Percentiles rank a stretch among this genome's conserved stretches.
phyloP scores from a whole-genome alignment of 306 rosid species.

The Sicyos edulis region DNA sequence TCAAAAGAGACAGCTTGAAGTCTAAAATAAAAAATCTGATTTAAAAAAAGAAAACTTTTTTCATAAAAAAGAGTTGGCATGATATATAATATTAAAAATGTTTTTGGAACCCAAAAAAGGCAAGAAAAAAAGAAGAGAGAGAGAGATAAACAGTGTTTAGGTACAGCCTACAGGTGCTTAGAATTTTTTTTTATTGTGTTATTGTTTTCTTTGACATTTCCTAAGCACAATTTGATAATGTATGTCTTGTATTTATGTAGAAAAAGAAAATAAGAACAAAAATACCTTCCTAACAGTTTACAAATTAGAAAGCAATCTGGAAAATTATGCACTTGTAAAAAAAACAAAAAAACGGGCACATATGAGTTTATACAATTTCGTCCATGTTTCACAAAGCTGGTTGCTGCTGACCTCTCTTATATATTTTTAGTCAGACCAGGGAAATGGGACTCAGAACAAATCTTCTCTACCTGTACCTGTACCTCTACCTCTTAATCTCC shows the following conservation, averaged over 20 bases:
- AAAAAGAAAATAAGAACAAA: not conserved
- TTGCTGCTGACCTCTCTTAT: too few relatives aligned
- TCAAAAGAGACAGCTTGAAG: not conserved
- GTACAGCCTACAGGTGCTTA: not conserved
- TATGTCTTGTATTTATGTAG: not conserved
- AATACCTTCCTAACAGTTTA: not conserved
- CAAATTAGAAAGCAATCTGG: not conserved
- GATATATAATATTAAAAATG: not conserved
- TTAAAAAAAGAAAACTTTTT: too few relatives aligned
- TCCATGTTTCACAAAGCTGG: not conserved
- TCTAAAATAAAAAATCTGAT: not conserved
- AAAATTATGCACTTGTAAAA: not conserved
- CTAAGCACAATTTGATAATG: not conserved
- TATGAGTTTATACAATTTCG: not conserved
- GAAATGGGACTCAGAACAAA: too few relatives aligned
- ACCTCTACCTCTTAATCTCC: not conserved
- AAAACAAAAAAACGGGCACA: not conserved
- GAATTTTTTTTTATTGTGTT: not conserved
- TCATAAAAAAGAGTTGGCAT: not conserved
- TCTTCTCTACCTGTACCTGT: too few relatives aligned
- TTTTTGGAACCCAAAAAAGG: not conserved
- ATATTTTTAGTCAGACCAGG: too few relatives aligned
- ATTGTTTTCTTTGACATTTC: not conserved
- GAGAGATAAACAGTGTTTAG: not conserved
- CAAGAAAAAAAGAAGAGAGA: too few relatives aligned